Evolutionary conservation across 495 filamentous ascomycete species (phyloP), one percentile per base, ranked within the genome.

Genomic region (Neurospora sp.): DNA sequence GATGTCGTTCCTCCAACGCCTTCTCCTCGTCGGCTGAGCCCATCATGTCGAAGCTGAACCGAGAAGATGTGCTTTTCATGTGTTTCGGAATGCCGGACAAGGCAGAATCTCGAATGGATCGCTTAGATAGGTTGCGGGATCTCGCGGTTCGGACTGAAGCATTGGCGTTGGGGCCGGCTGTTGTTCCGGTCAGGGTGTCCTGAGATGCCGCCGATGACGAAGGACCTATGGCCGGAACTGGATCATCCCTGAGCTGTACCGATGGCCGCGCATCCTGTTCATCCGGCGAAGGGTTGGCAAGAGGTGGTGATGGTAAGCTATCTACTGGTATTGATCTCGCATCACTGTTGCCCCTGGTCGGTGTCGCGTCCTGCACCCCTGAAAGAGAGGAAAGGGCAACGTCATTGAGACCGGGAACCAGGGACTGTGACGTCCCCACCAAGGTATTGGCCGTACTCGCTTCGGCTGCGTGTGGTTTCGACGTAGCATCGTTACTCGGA

Each of bases 1-100:
- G 90, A 76, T 96, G 92, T 46, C 93, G 90, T 78, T 97, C 94
- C 83, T 98, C 94, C 18, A 98, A 81, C 3, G 94, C 78, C 78
- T 90, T 90, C 79, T 98, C 94, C 79, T 97, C 90, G 12, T 87
- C 87, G 6, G 91, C 90, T 16, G 92, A 90, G 40, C 92, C 93
- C n/a, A 91, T 89, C 87, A 97, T 92, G 77, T 97, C 94, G 77
- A 98, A 98, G 78, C 93, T 96, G 76, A 98, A 97, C 11, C 94
- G 85, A 3, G 93, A 96, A 0, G 94, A 92, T 71, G 91, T 95
- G 79, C 93, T 95, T 76, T 92, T 94, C 79, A 94, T 90, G 80
- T 94, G 93, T 75, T 85, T 91, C 0, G 92, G 92, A 20, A 87
- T 48, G 0, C 89, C 88, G 4, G 87, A 87, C 6, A 87, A 78